Conservation (phyloP, 306 rosid species). For the Senna tora region DNA sequence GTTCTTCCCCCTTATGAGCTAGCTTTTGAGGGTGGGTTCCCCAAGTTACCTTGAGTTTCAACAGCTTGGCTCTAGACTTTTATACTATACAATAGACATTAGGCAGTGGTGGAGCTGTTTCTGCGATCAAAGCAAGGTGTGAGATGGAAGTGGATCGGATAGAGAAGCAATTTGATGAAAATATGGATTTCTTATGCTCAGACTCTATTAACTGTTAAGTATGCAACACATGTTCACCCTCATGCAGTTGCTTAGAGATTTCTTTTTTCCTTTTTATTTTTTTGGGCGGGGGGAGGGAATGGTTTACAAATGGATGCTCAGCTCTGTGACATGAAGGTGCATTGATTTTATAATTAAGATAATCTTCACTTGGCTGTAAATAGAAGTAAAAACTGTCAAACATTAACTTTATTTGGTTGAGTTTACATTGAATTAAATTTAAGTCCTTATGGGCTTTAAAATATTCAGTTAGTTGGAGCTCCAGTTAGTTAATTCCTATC, state of each 20-base stretch:
- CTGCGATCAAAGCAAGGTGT: conserved; percentile 88
- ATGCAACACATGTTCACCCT: conserved; percentile 13
- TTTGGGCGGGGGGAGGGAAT: not conserved
- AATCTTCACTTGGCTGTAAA: conserved; percentile 15
- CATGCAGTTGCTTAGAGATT: conserved; percentile 1
- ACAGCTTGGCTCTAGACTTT: conserved; percentile 91
- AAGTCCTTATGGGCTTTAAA: conserved; percentile 10
- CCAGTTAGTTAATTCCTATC: conserved; percentile 22
- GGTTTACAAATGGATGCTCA: conserved; percentile 1
- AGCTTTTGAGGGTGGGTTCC: too few relatives aligned
- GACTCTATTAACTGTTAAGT: conserved; percentile 4
- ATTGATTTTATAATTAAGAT: not conserved
- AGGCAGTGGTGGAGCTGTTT: conserved; percentile 82
- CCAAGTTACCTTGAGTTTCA: too few relatives aligned
- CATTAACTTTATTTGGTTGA: conserved; percentile 15
- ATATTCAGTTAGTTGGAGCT: not conserved
- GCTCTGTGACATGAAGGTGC: not conserved
- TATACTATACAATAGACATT: conserved; percentile 80
- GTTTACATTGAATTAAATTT: conserved; percentile 8
- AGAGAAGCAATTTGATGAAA: conserved; percentile 79
- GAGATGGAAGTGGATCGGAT: conserved; percentile 94
- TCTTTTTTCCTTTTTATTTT: not conserved
- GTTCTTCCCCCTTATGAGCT: too few relatives aligned
- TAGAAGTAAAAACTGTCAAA: not conserved
- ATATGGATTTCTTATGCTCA: conserved; percentile 21